These are phyloP conservation scores for Aspergillus brunneoviolaceus DNA, from an alignment of 2,329 filamentous ascomycete species.

Conservation along the genomic window DNA sequence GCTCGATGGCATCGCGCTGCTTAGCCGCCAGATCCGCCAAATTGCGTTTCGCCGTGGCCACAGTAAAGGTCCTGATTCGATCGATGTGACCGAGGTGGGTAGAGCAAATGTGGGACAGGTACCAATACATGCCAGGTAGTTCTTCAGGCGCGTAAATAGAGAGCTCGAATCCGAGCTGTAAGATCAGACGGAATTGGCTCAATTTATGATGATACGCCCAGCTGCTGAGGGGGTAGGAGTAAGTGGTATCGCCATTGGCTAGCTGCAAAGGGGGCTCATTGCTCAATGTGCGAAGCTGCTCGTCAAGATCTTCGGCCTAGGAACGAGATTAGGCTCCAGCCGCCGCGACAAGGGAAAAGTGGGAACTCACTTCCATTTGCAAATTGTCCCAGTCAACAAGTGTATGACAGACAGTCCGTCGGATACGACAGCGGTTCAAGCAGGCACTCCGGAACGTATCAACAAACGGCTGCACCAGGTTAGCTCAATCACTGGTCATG, in stretches of 20 bases:
- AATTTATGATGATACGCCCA: constrained; percentile 92
- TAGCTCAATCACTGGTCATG: constrained; percentile 4
- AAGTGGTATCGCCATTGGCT: constrained; percentile 56
- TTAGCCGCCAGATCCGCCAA: constrained; percentile 18
- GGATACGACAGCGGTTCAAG: constrained; percentile 84
- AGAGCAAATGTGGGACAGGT: constrained; percentile 71
- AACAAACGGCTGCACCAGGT: constrained; percentile 64
- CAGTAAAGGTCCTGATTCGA: constrained; percentile 67
- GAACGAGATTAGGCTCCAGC: constrained; percentile 4
- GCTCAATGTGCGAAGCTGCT: constrained; percentile 61
- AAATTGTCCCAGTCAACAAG: constrained; percentile 81
- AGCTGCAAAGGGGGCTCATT: constrained; percentile 61
- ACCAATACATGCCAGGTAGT: constrained; percentile 86
- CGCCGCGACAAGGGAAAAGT: neutral
- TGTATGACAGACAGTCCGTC: constrained; percentile 84
- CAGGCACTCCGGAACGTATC: constrained; percentile 82
- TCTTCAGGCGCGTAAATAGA: constrained; percentile 86
- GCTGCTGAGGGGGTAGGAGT: constrained; percentile 73
- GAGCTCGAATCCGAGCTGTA: constrained; percentile 92
- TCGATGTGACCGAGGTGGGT: constrained; percentile 68
- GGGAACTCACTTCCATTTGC: constrained; percentile 65
- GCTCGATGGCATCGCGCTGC: constrained; percentile 21
- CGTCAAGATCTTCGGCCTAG: constrained; percentile 68
- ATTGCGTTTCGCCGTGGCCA: constrained; percentile 32
- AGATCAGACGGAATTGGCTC: constrained; percentile 79